phyloP scores from a whole-genome alignment of 2,329 filamentous ascomycete genomes.

The Neonectria coccinea region DNA sequence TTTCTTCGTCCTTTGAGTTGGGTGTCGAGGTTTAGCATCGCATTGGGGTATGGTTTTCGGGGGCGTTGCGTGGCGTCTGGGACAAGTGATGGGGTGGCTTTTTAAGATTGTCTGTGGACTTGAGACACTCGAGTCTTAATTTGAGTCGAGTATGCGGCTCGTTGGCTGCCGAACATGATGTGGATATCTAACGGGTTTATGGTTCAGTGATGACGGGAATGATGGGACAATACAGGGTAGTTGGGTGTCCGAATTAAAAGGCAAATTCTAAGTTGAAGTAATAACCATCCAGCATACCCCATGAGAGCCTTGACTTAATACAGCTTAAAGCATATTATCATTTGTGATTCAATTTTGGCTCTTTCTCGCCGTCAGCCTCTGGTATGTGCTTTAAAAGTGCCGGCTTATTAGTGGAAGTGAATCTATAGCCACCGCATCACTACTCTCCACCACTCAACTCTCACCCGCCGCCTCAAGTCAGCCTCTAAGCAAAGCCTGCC shows the following conservation, averaged over 20 bases:
- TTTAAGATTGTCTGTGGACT: background rate
- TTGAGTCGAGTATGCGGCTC: background rate
- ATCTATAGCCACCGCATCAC: background rate
- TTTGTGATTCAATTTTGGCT: background rate
- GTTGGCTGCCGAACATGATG: background rate
- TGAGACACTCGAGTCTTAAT: background rate
- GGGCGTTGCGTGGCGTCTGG: background rate
- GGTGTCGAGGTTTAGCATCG: background rate
- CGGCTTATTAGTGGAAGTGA: background rate
- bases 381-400: background rate
- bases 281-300: background rate
- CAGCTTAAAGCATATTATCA: background rate
- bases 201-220: background rate
- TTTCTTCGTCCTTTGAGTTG: background rate
- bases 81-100: background rate
- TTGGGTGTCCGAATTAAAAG: background rate
- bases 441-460: background rate
- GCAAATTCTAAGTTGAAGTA: background rate
- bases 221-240: background rate
- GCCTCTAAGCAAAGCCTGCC: background rate
- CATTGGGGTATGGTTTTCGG: background rate
- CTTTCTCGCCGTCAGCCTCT: background rate
- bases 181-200: background rate
- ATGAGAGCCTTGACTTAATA: background rate
- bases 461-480: conserved; percentile 1